Evolutionary conservation across 2,329 filamentous ascomycete genomes (phyloP), one percentile per base, ranked within the genome.

Genomic region (Coccinonectria pachysandricola): DNA sequence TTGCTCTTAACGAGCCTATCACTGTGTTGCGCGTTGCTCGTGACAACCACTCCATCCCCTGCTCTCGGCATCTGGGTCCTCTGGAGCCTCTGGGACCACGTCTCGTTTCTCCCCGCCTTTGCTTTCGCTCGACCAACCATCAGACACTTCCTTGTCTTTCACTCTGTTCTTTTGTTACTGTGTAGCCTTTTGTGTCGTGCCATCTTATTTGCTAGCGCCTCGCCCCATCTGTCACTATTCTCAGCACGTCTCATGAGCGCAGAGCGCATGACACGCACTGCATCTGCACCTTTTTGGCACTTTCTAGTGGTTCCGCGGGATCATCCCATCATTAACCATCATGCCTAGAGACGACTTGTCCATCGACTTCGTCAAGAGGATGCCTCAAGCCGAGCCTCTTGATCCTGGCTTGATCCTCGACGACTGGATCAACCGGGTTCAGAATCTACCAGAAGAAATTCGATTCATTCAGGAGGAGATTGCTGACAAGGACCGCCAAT

Each of bases 401-500:
- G 74, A 79, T 44, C 70, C 72, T 32, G 67, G 78, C 30, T 64
- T 79, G 38, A 75, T 86, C 46, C 71, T 87, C 43, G 81, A 88
- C 52, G 79, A 86, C 53, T 87, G 80, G 65, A 73, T 79, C 49
- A 74, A 78, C 50, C 67, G 62, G 56, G 79, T 80, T 12, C 75
- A 80, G 44, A 91, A 91, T 46, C 65, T 88, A 15, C 82, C 82
- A 35, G 79, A 83, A 37, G 83, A 91, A 56, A 76, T 91, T 33
- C 76, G 78, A 12, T 86, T 87, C 58, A 68, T 88, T 36, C 79
- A 87, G 46, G 82, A 87, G 49, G 83, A 91, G 56, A 82, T 88
- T 37, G 66, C 75, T 47, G 78, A 82, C 50, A 88, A 87, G 53
- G 83, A 92, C 50, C 68, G 71, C 25, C 66, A 75, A 38, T 79